phyloP scores from a whole-genome alignment of 306 rosid species.

The Senna tora region DNA sequence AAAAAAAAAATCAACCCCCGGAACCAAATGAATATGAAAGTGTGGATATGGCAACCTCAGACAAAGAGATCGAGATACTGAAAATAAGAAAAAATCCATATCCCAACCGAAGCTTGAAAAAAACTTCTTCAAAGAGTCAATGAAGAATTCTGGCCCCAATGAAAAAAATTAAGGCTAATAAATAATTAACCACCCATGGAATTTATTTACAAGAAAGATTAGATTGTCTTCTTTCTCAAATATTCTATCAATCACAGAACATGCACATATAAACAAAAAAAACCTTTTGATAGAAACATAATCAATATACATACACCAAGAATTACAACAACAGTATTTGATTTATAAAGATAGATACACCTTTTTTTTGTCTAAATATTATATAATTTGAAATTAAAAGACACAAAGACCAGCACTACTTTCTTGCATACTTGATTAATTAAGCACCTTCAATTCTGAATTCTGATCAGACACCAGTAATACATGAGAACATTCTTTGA shows the following conservation, averaged over 20 bases:
- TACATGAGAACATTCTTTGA: constrained; percentile 50
- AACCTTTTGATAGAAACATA: not conserved
- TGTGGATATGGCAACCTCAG: not conserved
- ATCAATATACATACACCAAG: not conserved
- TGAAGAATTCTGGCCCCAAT: too few species aligned
- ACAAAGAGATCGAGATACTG: not conserved
- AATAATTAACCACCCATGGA: not conserved
- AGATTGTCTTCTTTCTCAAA: not conserved
- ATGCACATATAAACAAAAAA: not conserved
- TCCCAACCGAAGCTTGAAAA: not conserved
- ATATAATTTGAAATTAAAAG: not conserved
- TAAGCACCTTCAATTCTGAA: not conserved
- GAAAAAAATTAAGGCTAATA: not conserved
- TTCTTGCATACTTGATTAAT: too few species aligned
- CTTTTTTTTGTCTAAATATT: not conserved
- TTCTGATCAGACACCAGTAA: constrained; percentile 31
- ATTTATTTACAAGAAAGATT: not conserved
- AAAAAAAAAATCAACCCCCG: too few species aligned
- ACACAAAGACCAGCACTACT: not conserved
- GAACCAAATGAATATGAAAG: not conserved
- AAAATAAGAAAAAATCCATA: not conserved
- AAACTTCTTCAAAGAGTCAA: not conserved
- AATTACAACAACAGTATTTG: not conserved
- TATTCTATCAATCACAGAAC: not conserved
- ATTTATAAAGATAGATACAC: not conserved